These are phyloP conservation scores for Exophiala calicioides DNA, from an alignment of 2,329 filamentous ascomycete species.

Conservation along the genomic window DNA sequence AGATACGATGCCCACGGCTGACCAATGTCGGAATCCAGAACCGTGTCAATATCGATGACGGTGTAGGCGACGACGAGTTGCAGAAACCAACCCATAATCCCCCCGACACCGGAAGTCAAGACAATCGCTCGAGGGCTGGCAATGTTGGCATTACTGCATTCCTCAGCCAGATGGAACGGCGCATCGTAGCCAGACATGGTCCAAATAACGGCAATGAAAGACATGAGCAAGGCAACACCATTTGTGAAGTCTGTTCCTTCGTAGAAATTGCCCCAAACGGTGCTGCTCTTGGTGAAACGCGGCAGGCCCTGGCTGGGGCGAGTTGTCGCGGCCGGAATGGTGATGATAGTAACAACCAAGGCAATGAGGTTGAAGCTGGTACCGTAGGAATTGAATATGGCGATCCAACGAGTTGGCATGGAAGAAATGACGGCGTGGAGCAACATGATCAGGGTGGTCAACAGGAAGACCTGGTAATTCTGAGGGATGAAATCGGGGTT, in stretches of 20 bases:
- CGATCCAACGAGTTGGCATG: constrained; percentile 70
- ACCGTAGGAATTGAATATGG: constrained; percentile 68
- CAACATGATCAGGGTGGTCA: constrained; percentile 67
- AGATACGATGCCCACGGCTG: constrained; percentile 72
- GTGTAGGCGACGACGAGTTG: constrained; percentile 74
- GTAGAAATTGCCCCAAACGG: constrained; percentile 68
- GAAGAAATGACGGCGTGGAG: constrained; percentile 68
- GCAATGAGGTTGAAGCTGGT: constrained; percentile 71
- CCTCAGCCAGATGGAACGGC: constrained; percentile 72
- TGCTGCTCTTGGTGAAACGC: constrained; percentile 59
- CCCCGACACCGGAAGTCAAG: constrained; percentile 66
- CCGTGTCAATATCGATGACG: constrained; percentile 61
- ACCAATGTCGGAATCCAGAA: constrained; percentile 62
- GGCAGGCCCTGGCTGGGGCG: constrained; percentile 54
- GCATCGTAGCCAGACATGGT: constrained; percentile 68
- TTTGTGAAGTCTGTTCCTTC: constrained; percentile 67
- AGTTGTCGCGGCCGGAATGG: constrained; percentile 64
- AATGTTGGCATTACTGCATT: constrained; percentile 71
- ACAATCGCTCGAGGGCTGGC: constrained; percentile 72
- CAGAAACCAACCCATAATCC: constrained; percentile 70
- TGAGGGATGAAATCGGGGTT: constrained; percentile 66
- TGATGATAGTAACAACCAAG: constrained; percentile 65
- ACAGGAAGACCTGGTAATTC: constrained; percentile 67
- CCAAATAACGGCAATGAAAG: constrained; percentile 70
- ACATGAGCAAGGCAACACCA: constrained; percentile 69